A percentile compares a stretch with the other conserved stretches of the same genome.
phyloP scores from a whole-genome alignment of 2,329 filamentous ascomycete species.

The Salinomyces thailandicus region DNA sequence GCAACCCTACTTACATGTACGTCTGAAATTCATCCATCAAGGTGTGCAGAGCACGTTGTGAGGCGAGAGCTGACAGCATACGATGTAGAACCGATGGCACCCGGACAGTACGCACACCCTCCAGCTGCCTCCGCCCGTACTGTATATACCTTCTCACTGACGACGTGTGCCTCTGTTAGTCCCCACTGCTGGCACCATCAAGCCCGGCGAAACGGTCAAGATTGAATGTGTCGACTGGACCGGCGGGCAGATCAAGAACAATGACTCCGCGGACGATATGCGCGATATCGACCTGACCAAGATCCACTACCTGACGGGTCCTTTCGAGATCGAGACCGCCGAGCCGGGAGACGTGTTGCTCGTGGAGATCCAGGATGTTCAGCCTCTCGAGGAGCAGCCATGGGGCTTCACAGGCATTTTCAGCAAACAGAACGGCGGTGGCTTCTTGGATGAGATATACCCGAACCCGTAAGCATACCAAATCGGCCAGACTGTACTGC shows the following conservation, averaged over 20 bases:
- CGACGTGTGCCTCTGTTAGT: constrained; percentile 43
- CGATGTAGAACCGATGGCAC: constrained; percentile 81
- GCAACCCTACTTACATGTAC: constrained; percentile 41
- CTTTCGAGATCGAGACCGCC: constrained; percentile 75
- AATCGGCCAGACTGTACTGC: too few species aligned
- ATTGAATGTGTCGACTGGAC: constrained; percentile 82
- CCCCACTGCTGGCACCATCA: constrained; percentile 60
- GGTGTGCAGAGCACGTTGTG: not conserved
- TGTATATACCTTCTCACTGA: not conserved
- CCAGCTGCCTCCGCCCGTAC: not conserved
- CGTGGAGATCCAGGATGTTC: constrained; percentile 86
- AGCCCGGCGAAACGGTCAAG: constrained; percentile 78
- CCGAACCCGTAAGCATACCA: constrained; percentile 58
- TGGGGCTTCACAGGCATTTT: constrained; percentile 91
- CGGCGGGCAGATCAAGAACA: constrained; percentile 71
- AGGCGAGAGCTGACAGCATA: not conserved
- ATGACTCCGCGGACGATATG: constrained; percentile 82
- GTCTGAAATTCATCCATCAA: constrained; percentile 8
- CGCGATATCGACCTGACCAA: constrained; percentile 73
- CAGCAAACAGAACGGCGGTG: constrained; percentile 69
- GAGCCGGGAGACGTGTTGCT: constrained; percentile 76
- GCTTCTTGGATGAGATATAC: constrained; percentile 80
- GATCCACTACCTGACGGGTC: constrained; percentile 80
- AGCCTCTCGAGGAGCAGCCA: constrained; percentile 72
- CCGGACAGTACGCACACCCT: constrained; percentile 59